A percentile compares a stretch with the other conserved stretches of the same genome.
Evolutionary conservation across 768 basidiomycete species (phyloP).

Genomic region (Podaxis sp.): DNA sequence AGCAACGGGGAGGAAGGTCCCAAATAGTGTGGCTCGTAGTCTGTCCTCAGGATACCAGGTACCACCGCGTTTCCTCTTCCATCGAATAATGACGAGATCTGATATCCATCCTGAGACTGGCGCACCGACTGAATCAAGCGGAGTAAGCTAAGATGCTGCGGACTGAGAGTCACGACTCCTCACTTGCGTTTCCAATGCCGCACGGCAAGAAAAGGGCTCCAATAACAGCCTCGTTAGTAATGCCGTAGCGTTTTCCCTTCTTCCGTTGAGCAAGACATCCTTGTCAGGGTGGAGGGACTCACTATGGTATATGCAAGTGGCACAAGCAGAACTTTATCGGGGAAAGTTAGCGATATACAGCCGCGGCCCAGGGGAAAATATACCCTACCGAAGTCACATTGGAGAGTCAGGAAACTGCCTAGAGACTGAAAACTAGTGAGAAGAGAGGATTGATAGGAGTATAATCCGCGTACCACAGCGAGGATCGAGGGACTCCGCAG

Average conservation of each 20-base stretch:
- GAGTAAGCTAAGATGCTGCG: background rate
- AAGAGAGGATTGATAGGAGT: conserved; percentile 19
- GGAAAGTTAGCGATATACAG: conserved; percentile 4
- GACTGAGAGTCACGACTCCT: conserved; percentile 22
- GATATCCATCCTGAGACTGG: conserved; percentile 61
- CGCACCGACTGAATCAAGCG: conserved; percentile 48
- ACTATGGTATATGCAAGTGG: conserved; percentile 73
- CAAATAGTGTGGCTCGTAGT: conserved; percentile 50
- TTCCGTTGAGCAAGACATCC: background rate
- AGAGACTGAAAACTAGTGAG: conserved; percentile 19
- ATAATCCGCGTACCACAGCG: conserved; percentile 40
- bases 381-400: conserved; percentile 40
- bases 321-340: conserved; percentile 47
- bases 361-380: conserved; percentile 39
- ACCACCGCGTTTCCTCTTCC: conserved; percentile 50
- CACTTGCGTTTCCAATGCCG: conserved; percentile 60
- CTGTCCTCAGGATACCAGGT: conserved; percentile 71
- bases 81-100: conserved; percentile 50
- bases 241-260: conserved; percentile 58
- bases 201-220: conserved; percentile 61
- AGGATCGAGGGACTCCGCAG: conserved; percentile 58
- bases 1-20: conserved; percentile 51
- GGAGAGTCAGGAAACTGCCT: conserved; percentile 26
- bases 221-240: conserved; percentile 56
- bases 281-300: conserved; percentile 21